phyloP scores from a whole-genome alignment of 768 basidiomycete species.

The Trametes punicea region DNA sequence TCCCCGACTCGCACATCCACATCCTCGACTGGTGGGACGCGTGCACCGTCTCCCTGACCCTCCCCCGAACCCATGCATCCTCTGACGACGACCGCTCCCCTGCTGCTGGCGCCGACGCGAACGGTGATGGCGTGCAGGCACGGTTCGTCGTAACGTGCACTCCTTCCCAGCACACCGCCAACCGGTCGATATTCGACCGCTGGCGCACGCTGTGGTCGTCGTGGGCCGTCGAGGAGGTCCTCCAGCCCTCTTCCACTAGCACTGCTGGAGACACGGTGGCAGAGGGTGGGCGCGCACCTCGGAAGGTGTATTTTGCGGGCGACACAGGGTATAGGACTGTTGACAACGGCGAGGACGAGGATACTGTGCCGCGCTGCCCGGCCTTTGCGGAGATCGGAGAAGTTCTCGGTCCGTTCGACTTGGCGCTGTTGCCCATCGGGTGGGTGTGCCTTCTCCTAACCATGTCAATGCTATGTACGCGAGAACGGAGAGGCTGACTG shows the following conservation, averaged over 20 bases:
- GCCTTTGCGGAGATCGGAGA: conserved; percentile 72
- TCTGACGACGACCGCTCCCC: too few species aligned
- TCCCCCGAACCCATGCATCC: conserved; percentile 21
- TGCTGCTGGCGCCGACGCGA: too few species aligned
- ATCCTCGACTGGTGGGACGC: conserved; percentile 54
- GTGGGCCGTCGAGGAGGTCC: conserved; percentile 56
- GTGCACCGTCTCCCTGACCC: conserved; percentile 24
- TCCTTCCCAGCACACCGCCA: conserved; percentile 64
- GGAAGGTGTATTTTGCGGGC: conserved; percentile 63
- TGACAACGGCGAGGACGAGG: conserved; percentile 43
- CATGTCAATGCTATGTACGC: too few species aligned
- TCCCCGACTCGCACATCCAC: conserved; percentile 33
- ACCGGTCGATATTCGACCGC: conserved; percentile 45
- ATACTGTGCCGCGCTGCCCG: conserved; percentile 58
- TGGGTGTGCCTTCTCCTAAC: conserved; percentile 27
- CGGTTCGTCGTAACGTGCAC: conserved; percentile 53
- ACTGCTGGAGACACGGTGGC: too few species aligned
- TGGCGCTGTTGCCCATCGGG: conserved; percentile 73
- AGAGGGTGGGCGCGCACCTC: conserved; percentile 27
- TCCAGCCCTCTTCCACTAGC: too few species aligned
- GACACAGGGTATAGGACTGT: conserved; percentile 64
- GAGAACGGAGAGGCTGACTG: not conserved
- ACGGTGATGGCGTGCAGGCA: conserved; percentile 8
- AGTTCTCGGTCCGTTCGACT: conserved; percentile 58
- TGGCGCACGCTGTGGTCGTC: conserved; percentile 63